A percentile compares a stretch with the other conserved stretches of the same genome.
phyloP scores from a whole-genome alignment of 139 green algal genomes.

The Picochlorum costavermella region DNA sequence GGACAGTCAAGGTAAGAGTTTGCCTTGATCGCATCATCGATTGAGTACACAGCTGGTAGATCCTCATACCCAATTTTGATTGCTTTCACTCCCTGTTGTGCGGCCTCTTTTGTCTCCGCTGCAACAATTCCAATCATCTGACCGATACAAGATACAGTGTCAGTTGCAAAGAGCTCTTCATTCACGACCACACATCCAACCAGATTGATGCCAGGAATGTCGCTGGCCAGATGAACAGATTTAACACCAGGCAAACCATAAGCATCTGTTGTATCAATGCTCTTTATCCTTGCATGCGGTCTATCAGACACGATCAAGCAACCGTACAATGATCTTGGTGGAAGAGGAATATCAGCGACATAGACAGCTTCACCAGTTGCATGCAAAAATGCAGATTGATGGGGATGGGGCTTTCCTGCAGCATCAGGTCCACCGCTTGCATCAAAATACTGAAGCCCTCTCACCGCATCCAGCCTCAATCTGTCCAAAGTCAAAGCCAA shows the following conservation, averaged over 20 bases:
- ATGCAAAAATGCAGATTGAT: too few relatives aligned
- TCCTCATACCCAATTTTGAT: constrained; percentile 85
- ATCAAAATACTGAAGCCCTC: too few relatives aligned
- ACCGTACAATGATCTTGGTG: constrained; percentile 52
- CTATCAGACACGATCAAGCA: constrained; percentile 65
- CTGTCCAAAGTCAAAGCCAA: constrained; percentile 75
- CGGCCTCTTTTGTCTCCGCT: constrained; percentile 56
- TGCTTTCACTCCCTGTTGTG: constrained; percentile 42
- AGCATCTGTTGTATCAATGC: constrained; percentile 61
- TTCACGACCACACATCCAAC: constrained; percentile 79
- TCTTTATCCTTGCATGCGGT: constrained; percentile 67
- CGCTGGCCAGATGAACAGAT: constrained; percentile 11
- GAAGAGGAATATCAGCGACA: constrained; percentile 77
- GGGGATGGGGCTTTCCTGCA: too few relatives aligned
- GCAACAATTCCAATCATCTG: constrained; percentile 82
- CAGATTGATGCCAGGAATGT: constrained; percentile 72
- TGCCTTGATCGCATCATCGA: constrained; percentile 77
- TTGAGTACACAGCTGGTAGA: constrained; percentile 71
- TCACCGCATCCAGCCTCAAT: constrained; percentile 19
- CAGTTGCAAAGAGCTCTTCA: constrained; percentile 83
- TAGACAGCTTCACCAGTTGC: constrained; percentile 78
- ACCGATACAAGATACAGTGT: constrained; percentile 76
- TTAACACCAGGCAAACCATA: constrained; percentile 28
- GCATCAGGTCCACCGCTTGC: too few relatives aligned
- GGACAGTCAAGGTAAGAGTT: constrained; percentile 24